These are phyloP conservation scores for Globisporangium megalacanthum DNA, from an alignment of 352 stramenopile species.

Conservation along the genomic window DNA sequence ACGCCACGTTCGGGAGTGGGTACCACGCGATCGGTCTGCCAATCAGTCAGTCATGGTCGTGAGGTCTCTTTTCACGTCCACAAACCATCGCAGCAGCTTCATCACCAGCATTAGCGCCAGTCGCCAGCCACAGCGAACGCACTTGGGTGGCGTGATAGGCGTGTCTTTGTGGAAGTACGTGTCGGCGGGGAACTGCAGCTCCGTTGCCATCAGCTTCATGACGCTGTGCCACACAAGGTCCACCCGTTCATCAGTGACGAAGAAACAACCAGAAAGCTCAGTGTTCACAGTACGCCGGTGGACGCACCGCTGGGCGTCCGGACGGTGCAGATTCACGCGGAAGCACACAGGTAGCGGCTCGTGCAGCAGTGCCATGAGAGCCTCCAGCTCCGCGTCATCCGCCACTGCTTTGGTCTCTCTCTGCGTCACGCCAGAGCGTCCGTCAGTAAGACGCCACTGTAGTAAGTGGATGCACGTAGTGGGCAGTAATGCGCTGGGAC, in stretches of 20 bases:
- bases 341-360: conserved; percentile 77
- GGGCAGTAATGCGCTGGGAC: background rate
- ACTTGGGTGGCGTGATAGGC: conserved; percentile 64
- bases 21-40: conserved; percentile 71
- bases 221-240: conserved; percentile 20
- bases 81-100: background rate
- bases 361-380: conserved; percentile 71
- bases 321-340: conserved; percentile 71
- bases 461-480: background rate
- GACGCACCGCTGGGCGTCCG: conserved; percentile 35
- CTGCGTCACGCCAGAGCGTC: conserved; percentile 17
- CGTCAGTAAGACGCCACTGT: background rate
- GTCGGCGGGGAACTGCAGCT: conserved; percentile 52
- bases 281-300: too few species aligned
- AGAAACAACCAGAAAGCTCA: background rate
- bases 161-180: conserved; percentile 46
- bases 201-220: conserved; percentile 37
- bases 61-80: background rate
- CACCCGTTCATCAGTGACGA: too few species aligned
- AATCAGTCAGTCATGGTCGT: background rate
- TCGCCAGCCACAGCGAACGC: background rate
- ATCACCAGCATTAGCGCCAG: background rate
- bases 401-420: conserved; percentile 52
- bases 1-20: conserved; percentile 67
- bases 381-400: conserved; percentile 40